Base-by-base conservation (phyloP, 306 rosid genomes). In the Spatholobus suberectus region DNA sequence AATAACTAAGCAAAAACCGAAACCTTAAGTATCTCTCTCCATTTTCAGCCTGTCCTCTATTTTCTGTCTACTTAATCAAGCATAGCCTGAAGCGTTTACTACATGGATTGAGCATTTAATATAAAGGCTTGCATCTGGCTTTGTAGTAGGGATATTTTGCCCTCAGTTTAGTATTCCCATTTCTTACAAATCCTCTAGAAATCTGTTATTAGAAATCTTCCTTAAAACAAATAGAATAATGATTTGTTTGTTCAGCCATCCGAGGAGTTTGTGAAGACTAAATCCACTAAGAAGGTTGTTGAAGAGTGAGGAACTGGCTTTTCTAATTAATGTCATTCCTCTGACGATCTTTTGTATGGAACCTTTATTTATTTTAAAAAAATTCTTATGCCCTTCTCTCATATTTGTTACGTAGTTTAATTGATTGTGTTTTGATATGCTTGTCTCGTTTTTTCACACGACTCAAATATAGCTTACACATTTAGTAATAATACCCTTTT, bases 141-240 rank as follows among this genome's bases (percentile, higher is more conserved):
- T 29, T 29, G 32, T 29, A 29, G 32, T n/a, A n/a, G 32, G 32
- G 32, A 29, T 29, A 1, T 29, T 29, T 29, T 29, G 32, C 32
- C 32, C 32, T 29, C 32, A 3, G 32, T 29, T 29, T 29, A 29
- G 32, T 29, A 29, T 14, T n/a, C 23, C 23, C 23, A 63, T 20
- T 35, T 52, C 55, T 66, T 78, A 57, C n/a, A 40, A 26, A 29
- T 29, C 32, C 32, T 29, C 26, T 18, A 23, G 24, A 44, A 44
- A 32, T 51, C 20, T 37, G 47, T 52, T 71, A 58, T 76, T 61
- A 43, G 26, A 43, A 76, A 29, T 52, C 69, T 24, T 83, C 66
- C 66, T 61, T 9, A 13, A 15, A 76, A 49, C 29, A 73, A 49
- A 49, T 11, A 65, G 41, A 20, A 18, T 54, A 26, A 77, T 77